Conservation (phyloP, 2,329 filamentous ascomycete species). For the Colletotrichum trifolii region DNA sequence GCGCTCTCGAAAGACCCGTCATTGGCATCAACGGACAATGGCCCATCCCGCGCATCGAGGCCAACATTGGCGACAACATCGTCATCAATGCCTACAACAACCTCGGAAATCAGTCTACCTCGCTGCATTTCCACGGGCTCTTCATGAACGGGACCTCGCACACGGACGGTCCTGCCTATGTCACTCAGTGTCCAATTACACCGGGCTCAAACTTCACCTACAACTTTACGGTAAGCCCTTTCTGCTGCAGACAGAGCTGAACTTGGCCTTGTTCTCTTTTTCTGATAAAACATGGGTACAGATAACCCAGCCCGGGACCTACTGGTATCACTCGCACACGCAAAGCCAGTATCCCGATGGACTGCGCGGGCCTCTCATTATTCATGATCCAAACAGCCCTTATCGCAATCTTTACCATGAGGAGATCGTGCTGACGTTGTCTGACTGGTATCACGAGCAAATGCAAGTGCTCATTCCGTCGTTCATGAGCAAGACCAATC, state of each 20-base stretch:
- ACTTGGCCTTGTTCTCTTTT: too few relatives aligned
- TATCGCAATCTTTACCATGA: constrained; percentile 69
- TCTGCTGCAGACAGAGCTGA: background rate
- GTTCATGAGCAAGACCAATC: constrained; percentile 66
- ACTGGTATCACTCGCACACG: constrained; percentile 82
- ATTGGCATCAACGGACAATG: constrained; percentile 83
- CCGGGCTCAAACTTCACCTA: constrained; percentile 75
- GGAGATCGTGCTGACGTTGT: constrained; percentile 72
- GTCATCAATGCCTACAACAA: constrained; percentile 69
- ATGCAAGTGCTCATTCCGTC: constrained; percentile 57
- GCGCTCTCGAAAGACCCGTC: constrained; percentile 68
- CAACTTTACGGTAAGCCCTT: constrained; percentile 69
- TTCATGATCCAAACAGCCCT: constrained; percentile 71
- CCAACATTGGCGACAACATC: constrained; percentile 70
- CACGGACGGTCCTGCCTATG: constrained; percentile 77
- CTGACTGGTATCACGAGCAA: constrained; percentile 77
- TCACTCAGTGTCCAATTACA: constrained; percentile 75
- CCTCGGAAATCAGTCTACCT: constrained; percentile 71
- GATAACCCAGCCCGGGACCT: constrained; percentile 76
- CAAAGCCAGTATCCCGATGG: constrained; percentile 78
- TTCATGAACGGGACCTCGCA: constrained; percentile 74
- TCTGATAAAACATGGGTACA: constrained; percentile 38
- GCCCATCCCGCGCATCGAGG: constrained; percentile 76
- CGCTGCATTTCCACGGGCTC: constrained; percentile 77
- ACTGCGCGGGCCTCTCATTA: constrained; percentile 70